Conservation (phyloP, 768 basidiomycete genomes). For the Amanita subjunquillea region DNA sequence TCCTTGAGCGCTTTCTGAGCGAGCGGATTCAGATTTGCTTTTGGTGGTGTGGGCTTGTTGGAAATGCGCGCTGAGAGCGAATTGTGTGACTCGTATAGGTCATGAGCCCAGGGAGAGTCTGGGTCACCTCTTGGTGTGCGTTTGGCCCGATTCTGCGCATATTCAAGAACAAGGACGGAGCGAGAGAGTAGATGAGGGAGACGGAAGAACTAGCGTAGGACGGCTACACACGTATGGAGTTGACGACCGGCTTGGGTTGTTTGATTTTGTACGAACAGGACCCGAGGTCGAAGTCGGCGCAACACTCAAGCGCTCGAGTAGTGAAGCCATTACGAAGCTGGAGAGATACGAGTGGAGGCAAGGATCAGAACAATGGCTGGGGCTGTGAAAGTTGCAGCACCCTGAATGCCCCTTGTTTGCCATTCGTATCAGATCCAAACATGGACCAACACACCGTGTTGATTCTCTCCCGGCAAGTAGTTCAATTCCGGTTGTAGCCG, state of each 20-base stretch:
- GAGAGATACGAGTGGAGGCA: not conserved
- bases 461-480: too few species aligned
- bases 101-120: constrained; percentile 63
- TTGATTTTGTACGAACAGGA: constrained; percentile 34
- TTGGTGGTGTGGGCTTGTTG: constrained; percentile 32
- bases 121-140: constrained; percentile 56
- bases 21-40: constrained; percentile 37
- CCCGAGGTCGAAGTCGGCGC: constrained; percentile 27
- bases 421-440: constrained; percentile 6
- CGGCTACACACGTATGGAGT: constrained; percentile 44
- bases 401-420: not conserved
- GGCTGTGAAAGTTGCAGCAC: not conserved
- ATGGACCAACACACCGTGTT: not conserved
- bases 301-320: constrained; percentile 50
- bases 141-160: constrained; percentile 34
- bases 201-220: constrained; percentile 8
- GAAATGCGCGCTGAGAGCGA: constrained; percentile 53
- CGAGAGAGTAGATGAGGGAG: constrained; percentile 10
- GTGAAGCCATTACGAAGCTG: constrained; percentile 24
- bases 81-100: constrained; percentile 53
- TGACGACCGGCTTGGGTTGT: constrained; percentile 24
- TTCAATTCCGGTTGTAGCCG: not conserved
- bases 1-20: constrained; percentile 56
- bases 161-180: constrained; percentile 10
- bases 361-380: not conserved